Conservation (phyloP, 208 protist species). For the Acanthamoeba lenticulata region DNA sequence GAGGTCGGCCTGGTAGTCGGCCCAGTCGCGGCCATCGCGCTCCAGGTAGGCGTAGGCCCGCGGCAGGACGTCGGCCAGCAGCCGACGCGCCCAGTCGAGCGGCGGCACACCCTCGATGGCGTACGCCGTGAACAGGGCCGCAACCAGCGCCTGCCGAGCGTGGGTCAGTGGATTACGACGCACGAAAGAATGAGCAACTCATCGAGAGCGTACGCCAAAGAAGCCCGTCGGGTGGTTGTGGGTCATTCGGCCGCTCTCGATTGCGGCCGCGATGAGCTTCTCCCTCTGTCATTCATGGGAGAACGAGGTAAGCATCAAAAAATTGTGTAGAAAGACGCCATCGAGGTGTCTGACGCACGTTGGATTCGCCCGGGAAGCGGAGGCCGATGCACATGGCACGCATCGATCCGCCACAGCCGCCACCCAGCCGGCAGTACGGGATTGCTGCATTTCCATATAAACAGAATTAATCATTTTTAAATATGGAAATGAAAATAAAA, state of each 20-base stretch:
- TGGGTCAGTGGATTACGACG: neutral
- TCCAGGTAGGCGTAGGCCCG: constrained; percentile 65
- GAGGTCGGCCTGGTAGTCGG: neutral
- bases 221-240: constrained; percentile 77
- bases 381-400: constrained; percentile 78
- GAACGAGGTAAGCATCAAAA: neutral
- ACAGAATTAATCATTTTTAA: no score
- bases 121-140: constrained; percentile 71
- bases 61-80: constrained; percentile 40
- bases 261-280: constrained; percentile 37
- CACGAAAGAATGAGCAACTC: neutral
- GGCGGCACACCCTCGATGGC: constrained; percentile 59
- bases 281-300: neutral
- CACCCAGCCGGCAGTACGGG: constrained; percentile 27
- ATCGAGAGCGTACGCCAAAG: constrained; percentile 67
- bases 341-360: neutral
- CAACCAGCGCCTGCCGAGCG: neutral
- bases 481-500: no score
- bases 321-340: neutral
- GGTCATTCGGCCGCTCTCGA: constrained; percentile 75
- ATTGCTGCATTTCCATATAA: constrained; percentile 13
- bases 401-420: constrained; percentile 76
- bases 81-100: constrained; percentile 36
- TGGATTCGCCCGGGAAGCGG: constrained; percentile 30
- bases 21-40: neutral